phyloP scores from a whole-genome alignment of 2,329 filamentous ascomycete genomes.

The Colletotrichum tabaci region DNA sequence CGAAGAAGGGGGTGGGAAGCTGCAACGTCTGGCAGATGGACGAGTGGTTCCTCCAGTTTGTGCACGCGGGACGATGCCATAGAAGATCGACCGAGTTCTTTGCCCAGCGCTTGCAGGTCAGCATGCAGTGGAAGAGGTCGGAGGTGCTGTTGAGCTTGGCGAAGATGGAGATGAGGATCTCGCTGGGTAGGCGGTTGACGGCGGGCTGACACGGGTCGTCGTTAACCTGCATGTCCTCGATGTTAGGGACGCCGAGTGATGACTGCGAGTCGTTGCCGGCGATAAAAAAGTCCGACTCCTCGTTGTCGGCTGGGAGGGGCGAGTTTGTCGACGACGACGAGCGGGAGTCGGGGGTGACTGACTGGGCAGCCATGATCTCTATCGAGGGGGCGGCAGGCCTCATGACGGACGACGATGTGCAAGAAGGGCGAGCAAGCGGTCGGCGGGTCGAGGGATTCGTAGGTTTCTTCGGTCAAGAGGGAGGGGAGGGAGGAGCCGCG shows the following conservation, averaged over 20 bases:
- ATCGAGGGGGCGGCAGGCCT: constrained; percentile 48
- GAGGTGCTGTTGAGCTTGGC: constrained; percentile 81
- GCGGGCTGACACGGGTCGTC: constrained; percentile 80
- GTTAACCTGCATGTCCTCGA: constrained; percentile 80
- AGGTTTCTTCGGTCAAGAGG: constrained; percentile 28
- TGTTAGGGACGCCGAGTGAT: constrained; percentile 85
- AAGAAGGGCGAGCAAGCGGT: constrained; percentile 9
- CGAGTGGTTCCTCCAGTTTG: constrained; percentile 85
- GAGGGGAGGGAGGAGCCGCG: constrained; percentile 32
- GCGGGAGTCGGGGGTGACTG: constrained; percentile 61
- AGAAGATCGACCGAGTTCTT: constrained; percentile 92
- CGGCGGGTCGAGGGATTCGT: constrained; percentile 27
- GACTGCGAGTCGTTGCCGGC: constrained; percentile 93
- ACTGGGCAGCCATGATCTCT: constrained; percentile 47
- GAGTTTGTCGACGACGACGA: constrained; percentile 81
- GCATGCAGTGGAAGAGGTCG: constrained; percentile 90
- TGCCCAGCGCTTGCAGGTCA: constrained; percentile 95
- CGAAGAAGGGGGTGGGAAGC: constrained; percentile 83
- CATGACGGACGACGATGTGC: constrained; percentile 42
- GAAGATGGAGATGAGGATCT: constrained; percentile 95
- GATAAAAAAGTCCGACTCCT: constrained; percentile 95
- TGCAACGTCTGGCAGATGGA: constrained; percentile 86
- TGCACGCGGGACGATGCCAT: constrained; percentile 95
- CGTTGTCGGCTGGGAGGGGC: constrained; percentile 82
- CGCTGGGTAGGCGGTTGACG: constrained; percentile 88